phyloP scores from a whole-genome alignment of 2,329 filamentous ascomycete species.

The Fusarium citri region DNA sequence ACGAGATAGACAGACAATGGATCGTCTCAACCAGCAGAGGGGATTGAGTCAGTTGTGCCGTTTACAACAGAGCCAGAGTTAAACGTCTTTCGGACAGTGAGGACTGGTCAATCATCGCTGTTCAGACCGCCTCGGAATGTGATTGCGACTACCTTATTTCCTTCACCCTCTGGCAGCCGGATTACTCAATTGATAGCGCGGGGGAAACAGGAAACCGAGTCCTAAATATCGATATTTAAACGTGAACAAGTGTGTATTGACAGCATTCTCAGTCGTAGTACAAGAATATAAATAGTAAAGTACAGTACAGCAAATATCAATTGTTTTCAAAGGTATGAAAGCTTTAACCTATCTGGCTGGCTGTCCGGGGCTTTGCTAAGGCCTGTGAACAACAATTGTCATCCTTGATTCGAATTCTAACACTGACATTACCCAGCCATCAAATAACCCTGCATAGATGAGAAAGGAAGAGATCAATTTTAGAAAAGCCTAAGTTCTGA shows the following conservation, averaged over 20 bases:
- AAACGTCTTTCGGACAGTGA: background rate
- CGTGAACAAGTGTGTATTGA: background rate
- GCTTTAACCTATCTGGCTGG: too few relatives aligned
- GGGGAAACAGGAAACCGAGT: too few relatives aligned
- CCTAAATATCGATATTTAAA: background rate
- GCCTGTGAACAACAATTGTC: too few relatives aligned
- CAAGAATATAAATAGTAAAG: background rate
- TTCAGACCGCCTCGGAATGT: too few relatives aligned
- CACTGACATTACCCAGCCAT: background rate
- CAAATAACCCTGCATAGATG: background rate
- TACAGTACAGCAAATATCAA: background rate
- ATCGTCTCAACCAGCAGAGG: background rate
- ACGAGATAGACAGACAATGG: background rate
- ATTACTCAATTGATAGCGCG: background rate
- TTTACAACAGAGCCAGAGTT: background rate
- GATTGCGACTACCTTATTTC: background rate
- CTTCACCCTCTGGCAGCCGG: background rate
- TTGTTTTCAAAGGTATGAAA: background rate
- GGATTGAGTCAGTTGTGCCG: background rate
- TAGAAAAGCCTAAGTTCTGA: background rate
- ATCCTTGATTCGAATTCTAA: too few relatives aligned
- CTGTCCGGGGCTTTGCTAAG: too few relatives aligned
- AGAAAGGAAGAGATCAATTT: background rate
- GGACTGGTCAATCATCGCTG: background rate
- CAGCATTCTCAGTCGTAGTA: background rate